Conservation (phyloP, 2,329 filamentous ascomycete species). For the Xylaria sp. region DNA sequence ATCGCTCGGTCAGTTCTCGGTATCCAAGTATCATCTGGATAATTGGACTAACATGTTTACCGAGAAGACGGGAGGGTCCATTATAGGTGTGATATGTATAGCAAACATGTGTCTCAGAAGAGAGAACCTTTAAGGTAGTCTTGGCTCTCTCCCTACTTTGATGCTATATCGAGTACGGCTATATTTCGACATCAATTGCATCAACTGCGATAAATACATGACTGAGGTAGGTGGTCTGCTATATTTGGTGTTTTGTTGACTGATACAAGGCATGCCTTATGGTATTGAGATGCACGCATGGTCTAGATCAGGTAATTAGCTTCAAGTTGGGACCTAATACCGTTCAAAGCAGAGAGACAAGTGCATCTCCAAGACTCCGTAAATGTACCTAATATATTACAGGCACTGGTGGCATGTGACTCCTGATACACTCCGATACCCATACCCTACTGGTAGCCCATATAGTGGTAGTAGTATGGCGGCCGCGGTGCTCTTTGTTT, state of each 20-base stretch:
- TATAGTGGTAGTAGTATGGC: conserved; percentile 19
- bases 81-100: not conserved
- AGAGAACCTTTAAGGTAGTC: no score
- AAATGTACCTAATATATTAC: conserved; percentile 1
- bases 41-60: not conserved
- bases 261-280: not conserved
- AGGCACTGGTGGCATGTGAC: not conserved
- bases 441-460: conserved; percentile 11
- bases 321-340: not conserved
- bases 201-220: not conserved
- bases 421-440: conserved; percentile 12
- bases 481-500: conserved; percentile 1
- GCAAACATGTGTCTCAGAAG: not conserved
- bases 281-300: not conserved
- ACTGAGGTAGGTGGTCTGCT: no score
- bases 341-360: not conserved
- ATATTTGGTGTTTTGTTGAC: not conserved
- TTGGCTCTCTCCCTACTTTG: not conserved
- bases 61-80: not conserved
- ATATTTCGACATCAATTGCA: not conserved
- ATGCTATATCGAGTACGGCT: not conserved
- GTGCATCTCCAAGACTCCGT: not conserved
- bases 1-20: not conserved
- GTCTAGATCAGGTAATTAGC: conserved; percentile 6
- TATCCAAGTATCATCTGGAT: not conserved